Conservation (phyloP, 1,284 basidiomycete genomes). For the Boletus semigastroideus region DNA sequence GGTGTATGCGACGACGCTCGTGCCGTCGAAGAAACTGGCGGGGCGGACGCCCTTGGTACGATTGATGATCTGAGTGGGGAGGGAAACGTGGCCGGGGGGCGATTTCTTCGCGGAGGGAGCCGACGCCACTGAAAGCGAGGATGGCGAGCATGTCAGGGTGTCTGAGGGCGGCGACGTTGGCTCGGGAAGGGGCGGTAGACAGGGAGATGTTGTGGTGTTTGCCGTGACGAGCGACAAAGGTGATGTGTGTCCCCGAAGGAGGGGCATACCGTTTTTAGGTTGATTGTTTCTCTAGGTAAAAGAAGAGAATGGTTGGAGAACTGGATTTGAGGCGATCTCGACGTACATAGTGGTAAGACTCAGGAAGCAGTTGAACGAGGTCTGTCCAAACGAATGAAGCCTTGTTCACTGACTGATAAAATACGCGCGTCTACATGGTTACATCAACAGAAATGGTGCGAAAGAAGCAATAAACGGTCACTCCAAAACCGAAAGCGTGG, state of each 20-base stretch:
- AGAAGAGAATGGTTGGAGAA: not conserved
- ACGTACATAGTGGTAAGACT: conserved; percentile 76
- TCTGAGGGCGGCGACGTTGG: conserved; percentile 96
- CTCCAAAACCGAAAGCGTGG: too few relatives aligned
- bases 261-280: conserved; percentile 63
- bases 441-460: too few relatives aligned
- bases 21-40: conserved; percentile 84
- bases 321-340: not conserved
- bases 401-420: too few relatives aligned
- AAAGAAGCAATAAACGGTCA: too few relatives aligned
- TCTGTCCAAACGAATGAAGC: too few relatives aligned
- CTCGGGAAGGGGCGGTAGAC: conserved; percentile 77
- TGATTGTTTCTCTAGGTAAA: conserved; percentile 57
- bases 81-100: conserved; percentile 85
- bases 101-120: conserved; percentile 94
- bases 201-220: conserved; percentile 73
- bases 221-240: conserved; percentile 93
- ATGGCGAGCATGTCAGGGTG: conserved; percentile 86
- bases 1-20: conserved; percentile 86
- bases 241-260: conserved; percentile 75
- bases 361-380: too few relatives aligned
- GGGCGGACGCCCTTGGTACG: conserved; percentile 91
- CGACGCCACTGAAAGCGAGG: conserved; percentile 94
- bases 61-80: conserved; percentile 95
- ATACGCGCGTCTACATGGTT: too few relatives aligned